Base-by-base conservation (phyloP, 352 stramenopile species). In the Thalassiosira exigua region DNA sequence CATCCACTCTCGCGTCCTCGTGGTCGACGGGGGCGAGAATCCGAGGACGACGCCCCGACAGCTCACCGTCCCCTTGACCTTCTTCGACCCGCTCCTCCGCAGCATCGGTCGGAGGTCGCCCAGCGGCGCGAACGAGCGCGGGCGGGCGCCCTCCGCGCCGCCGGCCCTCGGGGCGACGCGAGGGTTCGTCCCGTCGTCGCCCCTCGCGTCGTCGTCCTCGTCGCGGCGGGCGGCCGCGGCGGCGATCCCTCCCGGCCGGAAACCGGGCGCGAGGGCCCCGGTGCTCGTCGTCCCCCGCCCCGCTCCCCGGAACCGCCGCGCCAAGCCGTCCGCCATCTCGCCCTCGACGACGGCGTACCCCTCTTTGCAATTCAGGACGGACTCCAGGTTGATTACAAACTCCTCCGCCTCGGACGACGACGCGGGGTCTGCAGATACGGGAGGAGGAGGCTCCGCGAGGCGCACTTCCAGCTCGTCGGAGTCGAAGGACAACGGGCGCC, bases 41-140 rank as follows among this genome's bases (percentile, higher is more conserved):
- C 79, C 77, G 48, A 92, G 56, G 24, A 89, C 77, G 30, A 87
- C 59, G 4, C 66, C 83, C 41, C 76, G 86, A 9, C 90, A 65
- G 50, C 72, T 84, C 12, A 83, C 46, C 22, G 53, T 12, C 52
- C 68, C 67, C 19, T 72, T 84, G 11, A 83, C 46, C 22, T 44
- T 12, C 52, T 71, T 70, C 19, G 29, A 62, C 5, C 57, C 60
- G 24, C 69, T 71, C 30, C 54, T 46, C 17, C 64, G 36, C 27
- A 80, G 41, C 33, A 81, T 32, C 36, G 65, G 32, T 27, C 44
- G 29, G 11, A 80, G 57, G 39, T 50, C 27, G 5, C 36, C 29
- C 50, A 80, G 69, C 24, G 54, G 52, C 21, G 46, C 26, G 19
- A 76, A 50, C 0, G 54, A 61, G 17, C 27, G 30, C 4, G 72